phyloP scores from a whole-genome alignment of 192 early-diverging fungal species.

The Backusella morwellensis region DNA sequence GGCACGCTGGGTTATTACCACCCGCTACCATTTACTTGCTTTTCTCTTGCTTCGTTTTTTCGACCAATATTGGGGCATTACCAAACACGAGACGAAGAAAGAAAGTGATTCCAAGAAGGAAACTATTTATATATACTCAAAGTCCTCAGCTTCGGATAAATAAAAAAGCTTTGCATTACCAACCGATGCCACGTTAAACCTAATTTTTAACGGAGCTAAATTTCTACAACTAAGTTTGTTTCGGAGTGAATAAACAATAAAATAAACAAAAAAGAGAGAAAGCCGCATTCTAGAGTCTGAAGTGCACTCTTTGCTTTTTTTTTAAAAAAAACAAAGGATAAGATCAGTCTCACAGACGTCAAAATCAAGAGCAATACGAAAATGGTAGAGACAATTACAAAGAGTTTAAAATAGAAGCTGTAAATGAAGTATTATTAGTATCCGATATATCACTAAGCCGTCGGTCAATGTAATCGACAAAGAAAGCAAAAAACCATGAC shows the following conservation, averaged over 20 bases:
- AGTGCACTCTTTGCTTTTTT: background rate
- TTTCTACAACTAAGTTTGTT: background rate
- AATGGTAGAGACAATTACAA: background rate
- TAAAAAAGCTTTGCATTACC: background rate
- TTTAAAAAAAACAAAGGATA: background rate
- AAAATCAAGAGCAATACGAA: background rate
- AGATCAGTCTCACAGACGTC: background rate
- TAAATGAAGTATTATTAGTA: background rate
- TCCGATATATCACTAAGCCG: background rate
- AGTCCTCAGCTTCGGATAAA: background rate
- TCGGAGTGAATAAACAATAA: background rate
- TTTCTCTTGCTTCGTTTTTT: too few relatives aligned
- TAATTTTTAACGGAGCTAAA: background rate
- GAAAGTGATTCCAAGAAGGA: too few relatives aligned
- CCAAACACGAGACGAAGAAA: too few relatives aligned
- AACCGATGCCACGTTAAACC: background rate
- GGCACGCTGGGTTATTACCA: too few relatives aligned
- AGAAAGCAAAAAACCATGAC: background rate
- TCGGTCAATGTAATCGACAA: background rate
- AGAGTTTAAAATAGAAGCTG: background rate
- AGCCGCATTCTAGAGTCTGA: background rate
- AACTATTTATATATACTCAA: background rate
- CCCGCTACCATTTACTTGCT: too few relatives aligned
- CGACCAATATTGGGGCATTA: too few relatives aligned
- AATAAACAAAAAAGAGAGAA: background rate